A percentile compares a stretch with the other conserved stretches of the same genome.
Evolutionary conservation across 768 basidiomycete genomes (phyloP).

Genomic region (Phlebiopsis gigantea): DNA sequence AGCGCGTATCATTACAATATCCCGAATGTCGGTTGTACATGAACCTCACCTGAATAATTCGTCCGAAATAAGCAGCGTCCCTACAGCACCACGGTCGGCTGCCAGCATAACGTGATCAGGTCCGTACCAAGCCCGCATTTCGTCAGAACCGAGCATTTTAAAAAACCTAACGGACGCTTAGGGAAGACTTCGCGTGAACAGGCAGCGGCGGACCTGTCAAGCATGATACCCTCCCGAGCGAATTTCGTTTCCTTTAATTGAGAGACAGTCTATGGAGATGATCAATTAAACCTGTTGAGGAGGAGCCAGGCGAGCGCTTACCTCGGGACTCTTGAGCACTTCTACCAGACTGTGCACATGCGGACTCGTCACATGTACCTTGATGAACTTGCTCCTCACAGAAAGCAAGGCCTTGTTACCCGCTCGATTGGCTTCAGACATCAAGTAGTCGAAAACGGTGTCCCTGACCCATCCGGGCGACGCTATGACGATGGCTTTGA

Average conservation of each 20-base stretch:
- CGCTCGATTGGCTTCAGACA: constrained; percentile 72
- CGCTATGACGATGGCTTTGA: constrained; percentile 92
- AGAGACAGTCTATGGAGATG: constrained; percentile 47
- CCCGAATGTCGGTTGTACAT: neutral
- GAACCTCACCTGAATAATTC: constrained; percentile 76
- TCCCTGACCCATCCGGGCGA: constrained; percentile 97
- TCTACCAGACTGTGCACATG: constrained; percentile 96
- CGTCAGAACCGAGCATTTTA: constrained; percentile 94
- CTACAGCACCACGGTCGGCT: constrained; percentile 89
- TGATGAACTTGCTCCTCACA: constrained; percentile 80
- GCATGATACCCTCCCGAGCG: constrained; percentile 84
- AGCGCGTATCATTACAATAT: neutral
- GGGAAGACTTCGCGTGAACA: neutral
- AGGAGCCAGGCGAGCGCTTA: constrained; percentile 26
- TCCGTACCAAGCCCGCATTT: constrained; percentile 98
- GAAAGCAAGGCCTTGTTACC: constrained; percentile 80
- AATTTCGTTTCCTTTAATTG: constrained; percentile 95
- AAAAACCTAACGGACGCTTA: constrained; percentile 50
- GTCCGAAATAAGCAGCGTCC: constrained; percentile 92
- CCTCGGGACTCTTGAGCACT: constrained; percentile 92
- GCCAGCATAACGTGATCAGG: constrained; percentile 91
- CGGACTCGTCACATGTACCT: constrained; percentile 86
- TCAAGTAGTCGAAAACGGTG: constrained; percentile 76
- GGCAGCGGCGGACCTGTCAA: constrained; percentile 62
- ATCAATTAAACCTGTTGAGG: neutral